Percentiles rank a stretch among this genome's conserved stretches.
These are phyloP conservation scores for Nakazawaea holstii DNA, from an alignment of 805 yeast species.

Conservation along the genomic window DNA sequence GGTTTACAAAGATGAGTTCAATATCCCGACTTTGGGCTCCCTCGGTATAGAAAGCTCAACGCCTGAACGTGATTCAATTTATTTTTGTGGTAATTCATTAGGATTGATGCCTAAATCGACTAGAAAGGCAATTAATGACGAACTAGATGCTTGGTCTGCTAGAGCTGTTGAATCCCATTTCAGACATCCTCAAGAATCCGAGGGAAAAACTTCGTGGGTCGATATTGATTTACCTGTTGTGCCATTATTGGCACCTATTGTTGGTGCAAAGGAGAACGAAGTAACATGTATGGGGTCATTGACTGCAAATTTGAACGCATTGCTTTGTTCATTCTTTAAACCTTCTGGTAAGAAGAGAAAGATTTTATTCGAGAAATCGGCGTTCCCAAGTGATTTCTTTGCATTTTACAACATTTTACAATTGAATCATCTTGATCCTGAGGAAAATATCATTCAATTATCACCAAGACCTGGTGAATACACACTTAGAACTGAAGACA, in stretches of 20 bases:
- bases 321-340: slow-evolving; percentile 67
- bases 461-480: slow-evolving; percentile 56
- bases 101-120: slow-evolving; percentile 81
- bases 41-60: slow-evolving; percentile 37
- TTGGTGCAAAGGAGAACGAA: slow-evolving; percentile 73
- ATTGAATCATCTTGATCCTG: slow-evolving; percentile 47
- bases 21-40: slow-evolving; percentile 60
- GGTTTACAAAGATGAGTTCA: slow-evolving; percentile 41
- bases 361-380: slow-evolving; percentile 78
- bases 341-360: slow-evolving; percentile 58
- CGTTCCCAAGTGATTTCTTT: slow-evolving; percentile 91
- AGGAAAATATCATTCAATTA: slow-evolving; percentile 58
- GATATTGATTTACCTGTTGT: slow-evolving; percentile 75
- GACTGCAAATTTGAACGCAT: slow-evolving; percentile 74
- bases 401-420: slow-evolving; percentile 72
- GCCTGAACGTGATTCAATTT: slow-evolving; percentile 31
- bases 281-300: slow-evolving; percentile 86
- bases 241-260: slow-evolving; percentile 63
- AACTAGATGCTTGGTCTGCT: slow-evolving; percentile 75
- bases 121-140: slow-evolving; percentile 50
- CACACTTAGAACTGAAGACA: slow-evolving; percentile 56
- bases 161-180: slow-evolving; percentile 86
- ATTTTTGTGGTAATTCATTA: slow-evolving; percentile 90
- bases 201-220: slow-evolving; percentile 66
- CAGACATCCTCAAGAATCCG: slow-evolving; percentile 47